Evolutionary conservation across 2,329 filamentous ascomycete species (phyloP), one percentile per base, ranked within the genome.

Genomic region (Alternaria metachromatica): DNA sequence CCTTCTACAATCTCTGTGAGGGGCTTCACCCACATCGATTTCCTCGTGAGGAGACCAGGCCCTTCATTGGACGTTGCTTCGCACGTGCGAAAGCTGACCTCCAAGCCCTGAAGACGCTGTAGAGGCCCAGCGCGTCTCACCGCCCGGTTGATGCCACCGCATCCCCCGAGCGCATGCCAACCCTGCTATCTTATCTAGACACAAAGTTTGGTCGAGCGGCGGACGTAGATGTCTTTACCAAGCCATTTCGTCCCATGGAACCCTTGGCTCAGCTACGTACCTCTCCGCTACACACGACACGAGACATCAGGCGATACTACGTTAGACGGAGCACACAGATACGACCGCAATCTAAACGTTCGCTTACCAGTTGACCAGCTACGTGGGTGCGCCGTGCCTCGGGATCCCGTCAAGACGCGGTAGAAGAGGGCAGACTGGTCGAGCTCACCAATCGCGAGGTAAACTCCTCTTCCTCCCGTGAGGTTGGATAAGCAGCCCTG

Each of bases 401-500:
- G 46, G 44, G 30, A 15, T n/a, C 26, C 30, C 25, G 12, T 46
- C 18, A 26, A 53, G 57, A 48, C 18, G 21, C 55, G 21, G 21
- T 37, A 48, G 50, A 60, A 28, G 44, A 18, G 41, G 51, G 25
- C 46, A 15, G 53, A 33, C 20, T 26, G 48, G 15, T 46, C 20
- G 33, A 5, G 11, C 23, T 41, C 23, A 28, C 62, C 64, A 58
- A 66, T 68, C 45, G 54, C 28, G 8, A 41, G 37, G 37, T 21
- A 18, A 20, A 8, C 46, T 26, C 28, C 18, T 37, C 60, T 30
- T 50, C 51, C 20, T 10, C 23, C 20, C 48, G n/a, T 41, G 11
- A 41, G 20, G 37, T 48, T 41, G 49, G 49, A 56, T 68, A 57
- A 68, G 66, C 66, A 66, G 66, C 55, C 55, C 46, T 54, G 66